Percentiles rank a stretch among this genome's conserved stretches.
Evolutionary conservation across 1,284 basidiomycete genomes (phyloP).

Genomic region (Cryptococcus floricola): DNA sequence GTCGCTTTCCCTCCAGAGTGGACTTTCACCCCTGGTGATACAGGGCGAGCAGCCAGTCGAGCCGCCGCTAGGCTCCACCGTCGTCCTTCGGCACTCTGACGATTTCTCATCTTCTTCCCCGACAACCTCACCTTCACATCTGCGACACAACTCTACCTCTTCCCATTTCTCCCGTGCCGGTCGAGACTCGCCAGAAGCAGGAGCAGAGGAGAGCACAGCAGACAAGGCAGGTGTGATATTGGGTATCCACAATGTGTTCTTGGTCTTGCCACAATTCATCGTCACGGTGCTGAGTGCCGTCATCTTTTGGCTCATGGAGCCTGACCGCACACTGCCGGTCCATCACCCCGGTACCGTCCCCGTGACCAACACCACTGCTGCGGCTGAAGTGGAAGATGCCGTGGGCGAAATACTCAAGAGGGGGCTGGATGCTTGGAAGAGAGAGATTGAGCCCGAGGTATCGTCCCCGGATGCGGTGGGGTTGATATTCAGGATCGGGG

Average conservation of each 20-base stretch:
- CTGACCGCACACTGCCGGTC: slow-evolving; percentile 31
- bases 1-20: background rate
- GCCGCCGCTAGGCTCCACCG: slow-evolving; percentile 27
- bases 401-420: background rate
- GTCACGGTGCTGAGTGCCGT: slow-evolving; percentile 52
- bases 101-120: slow-evolving; percentile 7
- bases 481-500: slow-evolving; percentile 75
- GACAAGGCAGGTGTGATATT: slow-evolving; percentile 85
- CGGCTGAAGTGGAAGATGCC: slow-evolving; percentile 5
- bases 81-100: slow-evolving; percentile 38
- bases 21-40: slow-evolving; percentile 18
- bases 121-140: too few relatives aligned
- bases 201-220: slow-evolving; percentile 52
- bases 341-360: slow-evolving; percentile 24
- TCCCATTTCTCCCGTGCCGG: background rate
- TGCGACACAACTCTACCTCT: background rate
- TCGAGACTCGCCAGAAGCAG: background rate
- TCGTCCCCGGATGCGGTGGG: slow-evolving; percentile 59
- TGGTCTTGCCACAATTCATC: slow-evolving; percentile 63
- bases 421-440: slow-evolving; percentile 6
- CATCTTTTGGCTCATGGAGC: slow-evolving; percentile 53
- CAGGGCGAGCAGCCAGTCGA: slow-evolving; percentile 13
- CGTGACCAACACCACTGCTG: slow-evolving; percentile 16
- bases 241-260: slow-evolving; percentile 85
- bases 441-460: slow-evolving; percentile 3